Conservation (phyloP, 352 stramenopile genomes). For the Pythium folliculosum region DNA sequence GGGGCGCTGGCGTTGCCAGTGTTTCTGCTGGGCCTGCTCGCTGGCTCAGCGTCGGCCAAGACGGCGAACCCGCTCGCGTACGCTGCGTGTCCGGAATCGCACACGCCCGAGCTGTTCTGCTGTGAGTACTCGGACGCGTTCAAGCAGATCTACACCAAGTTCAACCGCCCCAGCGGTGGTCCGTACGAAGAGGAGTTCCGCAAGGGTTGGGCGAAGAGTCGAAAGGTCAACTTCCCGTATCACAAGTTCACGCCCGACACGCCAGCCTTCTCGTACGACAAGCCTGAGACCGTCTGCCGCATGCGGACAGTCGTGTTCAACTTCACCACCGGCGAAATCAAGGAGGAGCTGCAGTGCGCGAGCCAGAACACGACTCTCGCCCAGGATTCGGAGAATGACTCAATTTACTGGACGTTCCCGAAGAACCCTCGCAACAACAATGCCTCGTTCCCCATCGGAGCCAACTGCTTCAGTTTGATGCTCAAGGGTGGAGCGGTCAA, state of each 20-base stretch:
- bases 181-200: slow-evolving; percentile 21
- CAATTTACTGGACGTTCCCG: slow-evolving; percentile 56
- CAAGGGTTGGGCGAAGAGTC: slow-evolving; percentile 24
- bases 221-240: slow-evolving; percentile 36
- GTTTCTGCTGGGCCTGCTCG: neutral
- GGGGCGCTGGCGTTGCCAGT: neutral
- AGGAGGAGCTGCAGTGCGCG: slow-evolving; percentile 22
- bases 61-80: slow-evolving; percentile 18
- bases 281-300: slow-evolving; percentile 49
- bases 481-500: slow-evolving; percentile 36
- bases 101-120: slow-evolving; percentile 35
- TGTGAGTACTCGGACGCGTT: slow-evolving; percentile 27
- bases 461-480: slow-evolving; percentile 52
- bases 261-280: slow-evolving; percentile 58
- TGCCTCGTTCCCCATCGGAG: slow-evolving; percentile 59
- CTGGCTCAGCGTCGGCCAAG: neutral
- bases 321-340: slow-evolving; percentile 21
- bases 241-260: slow-evolving; percentile 39
- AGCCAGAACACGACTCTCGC: slow-evolving; percentile 51
- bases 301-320: slow-evolving; percentile 37
- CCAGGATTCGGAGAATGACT: slow-evolving; percentile 46
- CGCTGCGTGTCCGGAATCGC: slow-evolving; percentile 32
- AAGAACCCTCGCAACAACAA: slow-evolving; percentile 74
- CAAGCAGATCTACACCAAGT: slow-evolving; percentile 39
- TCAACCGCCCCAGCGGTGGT: slow-evolving; percentile 25